A percentile compares a stretch with the other conserved stretches of the same genome.
These are phyloP conservation scores for Hepatocystis sp. DNA, from an alignment of 169 alveolate species.

Conservation along the genomic window DNA sequence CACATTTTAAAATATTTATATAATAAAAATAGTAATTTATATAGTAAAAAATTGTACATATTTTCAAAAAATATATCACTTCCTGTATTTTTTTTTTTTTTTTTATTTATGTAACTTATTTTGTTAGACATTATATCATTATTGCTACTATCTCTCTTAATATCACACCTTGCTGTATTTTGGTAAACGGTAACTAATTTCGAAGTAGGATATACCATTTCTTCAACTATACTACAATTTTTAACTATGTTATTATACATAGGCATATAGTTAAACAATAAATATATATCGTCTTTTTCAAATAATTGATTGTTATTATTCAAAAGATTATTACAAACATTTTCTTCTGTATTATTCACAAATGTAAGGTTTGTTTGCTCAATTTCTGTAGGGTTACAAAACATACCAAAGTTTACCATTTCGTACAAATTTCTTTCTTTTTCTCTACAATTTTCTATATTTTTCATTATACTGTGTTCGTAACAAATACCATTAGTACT, in stretches of 20 bases:
- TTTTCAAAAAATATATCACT: conserved; percentile 46
- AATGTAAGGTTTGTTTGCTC: no score
- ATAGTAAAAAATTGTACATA: conserved; percentile 58
- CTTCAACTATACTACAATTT: background rate
- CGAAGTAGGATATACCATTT: background rate
- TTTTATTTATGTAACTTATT: background rate
- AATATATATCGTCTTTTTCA: conserved; percentile 21
- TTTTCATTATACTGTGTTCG: background rate
- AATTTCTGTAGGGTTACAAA: no score
- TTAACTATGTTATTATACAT: conserved; percentile 39
- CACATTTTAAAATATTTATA: conserved; percentile 43
- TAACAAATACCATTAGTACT: background rate
- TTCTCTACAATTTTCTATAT: background rate
- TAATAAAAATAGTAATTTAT: conserved; percentile 34
- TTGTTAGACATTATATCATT: background rate
- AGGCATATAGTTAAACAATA: conserved; percentile 72
- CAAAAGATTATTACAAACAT: background rate
- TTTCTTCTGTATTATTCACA: background rate
- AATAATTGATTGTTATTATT: no score
- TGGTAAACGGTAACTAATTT: no score
- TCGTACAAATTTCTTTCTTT: background rate
- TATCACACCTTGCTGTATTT: no score
- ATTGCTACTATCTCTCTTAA: background rate
- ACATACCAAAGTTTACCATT: no score
- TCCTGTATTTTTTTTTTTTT: conserved; percentile 6